phyloP scores from a whole-genome alignment of 179 eudicot species.

The Monotropa hypopitys region DNA sequence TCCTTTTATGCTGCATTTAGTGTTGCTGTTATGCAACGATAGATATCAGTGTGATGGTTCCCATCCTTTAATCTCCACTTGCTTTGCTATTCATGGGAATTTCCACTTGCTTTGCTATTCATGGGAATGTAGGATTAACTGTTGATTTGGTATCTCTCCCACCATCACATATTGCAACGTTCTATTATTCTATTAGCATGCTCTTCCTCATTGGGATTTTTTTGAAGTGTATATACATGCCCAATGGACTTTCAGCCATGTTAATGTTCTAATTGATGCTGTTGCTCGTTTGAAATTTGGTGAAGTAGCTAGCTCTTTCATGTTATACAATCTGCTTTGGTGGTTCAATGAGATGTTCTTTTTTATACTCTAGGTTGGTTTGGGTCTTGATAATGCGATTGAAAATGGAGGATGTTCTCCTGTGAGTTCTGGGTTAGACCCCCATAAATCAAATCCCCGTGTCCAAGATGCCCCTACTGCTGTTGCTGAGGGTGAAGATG shows the following conservation, averaged over 20 bases:
- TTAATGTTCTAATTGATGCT: not conserved
- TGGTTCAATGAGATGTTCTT: constrained; percentile 1
- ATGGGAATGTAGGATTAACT: too few species aligned
- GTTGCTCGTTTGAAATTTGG: not conserved
- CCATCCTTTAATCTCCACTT: not conserved
- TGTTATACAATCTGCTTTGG: not conserved
- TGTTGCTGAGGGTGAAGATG: constrained; percentile 18
- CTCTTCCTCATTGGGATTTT: not conserved
- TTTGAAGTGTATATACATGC: not conserved
- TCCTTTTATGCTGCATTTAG: not conserved
- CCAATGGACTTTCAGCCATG: not conserved
- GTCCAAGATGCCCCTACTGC: constrained; percentile 20
- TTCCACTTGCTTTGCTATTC: too few species aligned
- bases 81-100: not conserved
- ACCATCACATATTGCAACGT: not conserved
- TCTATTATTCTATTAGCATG: not conserved
- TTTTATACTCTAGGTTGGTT: constrained; percentile 16
- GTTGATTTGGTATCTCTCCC: not conserved
- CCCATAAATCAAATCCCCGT: constrained; percentile 19
- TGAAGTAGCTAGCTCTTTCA: constrained; percentile 4
- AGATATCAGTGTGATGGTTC: not conserved
- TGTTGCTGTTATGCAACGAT: not conserved
- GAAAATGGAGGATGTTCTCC: constrained; percentile 15
- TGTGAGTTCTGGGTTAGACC: constrained; percentile 18
- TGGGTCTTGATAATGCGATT: constrained; percentile 17